A percentile compares a stretch with the other conserved stretches of the same genome.
Conservation (phyloP, 768 basidiomycete species). For the Mycena filopes region DNA sequence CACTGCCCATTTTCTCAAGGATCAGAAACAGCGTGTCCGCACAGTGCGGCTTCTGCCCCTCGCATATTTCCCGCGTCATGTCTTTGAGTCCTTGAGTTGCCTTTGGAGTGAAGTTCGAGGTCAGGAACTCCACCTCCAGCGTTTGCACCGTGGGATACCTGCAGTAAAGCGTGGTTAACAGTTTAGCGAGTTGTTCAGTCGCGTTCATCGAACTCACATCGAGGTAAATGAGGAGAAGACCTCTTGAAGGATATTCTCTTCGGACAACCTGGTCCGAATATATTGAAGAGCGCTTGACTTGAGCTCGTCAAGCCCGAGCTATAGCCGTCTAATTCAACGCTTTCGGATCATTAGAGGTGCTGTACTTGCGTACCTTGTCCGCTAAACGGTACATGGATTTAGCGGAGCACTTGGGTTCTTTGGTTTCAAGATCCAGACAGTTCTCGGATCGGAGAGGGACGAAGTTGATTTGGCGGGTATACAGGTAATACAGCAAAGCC, state of each 20-base stretch:
- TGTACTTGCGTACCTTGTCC: constrained; percentile 41
- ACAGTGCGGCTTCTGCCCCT: constrained; percentile 28
- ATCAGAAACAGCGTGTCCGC: constrained; percentile 19
- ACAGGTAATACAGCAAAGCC: constrained; percentile 51
- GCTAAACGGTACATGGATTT: constrained; percentile 59
- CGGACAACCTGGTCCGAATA: constrained; percentile 32
- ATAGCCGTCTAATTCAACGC: neutral
- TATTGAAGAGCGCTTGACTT: constrained; percentile 32
- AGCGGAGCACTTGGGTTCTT: constrained; percentile 45
- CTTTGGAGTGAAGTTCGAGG: constrained; percentile 23
- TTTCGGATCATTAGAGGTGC: neutral
- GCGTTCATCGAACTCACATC: too few species aligned
- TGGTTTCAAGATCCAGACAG: too few species aligned
- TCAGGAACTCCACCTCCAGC: constrained; percentile 20
- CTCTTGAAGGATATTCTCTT: constrained; percentile 39
- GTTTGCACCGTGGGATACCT: constrained; percentile 24
- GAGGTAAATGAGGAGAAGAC: constrained; percentile 40
- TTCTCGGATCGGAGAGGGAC: too few species aligned
- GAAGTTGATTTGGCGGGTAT: constrained; percentile 47
- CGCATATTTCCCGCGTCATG: constrained; percentile 23
- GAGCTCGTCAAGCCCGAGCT: constrained; percentile 37
- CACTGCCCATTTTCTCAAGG: constrained; percentile 12
- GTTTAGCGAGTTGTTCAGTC: too few species aligned
- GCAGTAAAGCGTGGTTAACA: neutral
- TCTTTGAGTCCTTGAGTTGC: constrained; percentile 17